Evolutionary conservation across 1,284 basidiomycete species (phyloP), one percentile per base, ranked within the genome.

Genomic region (Moesziomyces sp.): DNA sequence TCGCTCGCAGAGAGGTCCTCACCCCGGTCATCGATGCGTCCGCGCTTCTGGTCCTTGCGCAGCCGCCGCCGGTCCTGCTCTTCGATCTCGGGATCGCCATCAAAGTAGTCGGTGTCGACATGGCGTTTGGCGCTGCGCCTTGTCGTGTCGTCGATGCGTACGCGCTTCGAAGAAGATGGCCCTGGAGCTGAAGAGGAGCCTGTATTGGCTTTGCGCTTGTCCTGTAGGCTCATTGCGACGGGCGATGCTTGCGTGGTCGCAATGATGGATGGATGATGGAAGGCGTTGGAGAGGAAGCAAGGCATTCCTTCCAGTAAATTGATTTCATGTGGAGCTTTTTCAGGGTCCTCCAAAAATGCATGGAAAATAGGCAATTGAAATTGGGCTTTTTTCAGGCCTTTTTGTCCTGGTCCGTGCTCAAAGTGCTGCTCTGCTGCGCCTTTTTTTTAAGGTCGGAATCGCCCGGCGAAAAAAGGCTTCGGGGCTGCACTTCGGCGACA

Each of bases 1-100:
- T 68, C 66, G 13, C 95, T 95, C 84, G 97, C 95, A 1, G 93
- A 94, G 6, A 69, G 52, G 45, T 63, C 66, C 18, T 94, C 94
- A 83, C 97, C 97, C 4, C 94, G 95, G 55, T 93, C 93, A 26
- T 88, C 91, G 56, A 86, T 71, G n/a, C 83, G 67, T 3, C 76
- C 59, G 4, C 78, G 79, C 49, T 76, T 81, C 13, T 77, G 70
- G 23, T 76, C 71, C 48, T 73, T 74, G 50, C 73, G 65, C 6
- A 68, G 57, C 16, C 77, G 69, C 26, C 74, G 77, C 34, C 57
- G 63, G 14, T 82, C 79, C 49, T 77, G 65, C 47, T 74, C 77
- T 28, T 83, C 77, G 14, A 83, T 56, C 40, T 81, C 82, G 8
- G 77, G 58, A 43, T 84, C 82, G 3, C 73, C 79, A 26, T 70